Base-by-base conservation (phyloP, 2,329 filamentous ascomycete genomes). In the Dactylella cylindrospora region DNA sequence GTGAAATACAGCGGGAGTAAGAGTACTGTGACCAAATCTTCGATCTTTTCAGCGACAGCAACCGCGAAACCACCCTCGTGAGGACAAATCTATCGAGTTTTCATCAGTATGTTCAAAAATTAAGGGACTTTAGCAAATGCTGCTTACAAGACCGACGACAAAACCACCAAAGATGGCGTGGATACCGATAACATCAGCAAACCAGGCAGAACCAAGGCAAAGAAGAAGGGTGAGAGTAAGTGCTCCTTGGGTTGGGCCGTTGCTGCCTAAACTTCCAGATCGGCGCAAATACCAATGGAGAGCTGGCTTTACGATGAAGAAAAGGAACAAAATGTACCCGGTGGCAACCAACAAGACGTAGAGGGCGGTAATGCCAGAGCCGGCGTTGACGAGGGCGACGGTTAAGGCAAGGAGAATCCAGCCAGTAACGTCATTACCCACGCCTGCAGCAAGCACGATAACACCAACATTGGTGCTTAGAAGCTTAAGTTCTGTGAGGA, bases 91-190 rank as follows among this genome's bases (percentile, higher is more conserved):
- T 61, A 33, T 33, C 13, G 2, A 9, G 19, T 17, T 2, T 9
- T 5, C 17, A 19, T 53, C 47, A 61, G 47, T 26, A n/a, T n/a
- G n/a, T 33, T 25, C 33, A 13, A 13, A 9, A 6, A 15, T n/a
- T 36, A 5, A 8, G 19, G 5, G 12, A 23, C 3, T 17, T 28
- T n/a, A n/a, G n/a, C 19, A 23, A 23, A 5, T 3, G 15, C 17
- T 25, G 49, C 55, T 33, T 44, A 61, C 55, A 8, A 97, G 73
- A 1, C 91, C 91, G 33, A 91, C 82, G 57, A 96, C 78, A 71
- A 97, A 97, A 2, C 86, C 90, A 33, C 91, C 91, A 69, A 97
- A 97, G 70, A 97, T 96, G 52, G 91, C 82, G 71, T 97, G 91
- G 1, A 96, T 84, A 39, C 91, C 91, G 70, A 97, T 95, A 60